These are phyloP conservation scores for Nepenthes alata DNA, from an alignment of 179 eudicot species.

Conservation along the genomic window DNA sequence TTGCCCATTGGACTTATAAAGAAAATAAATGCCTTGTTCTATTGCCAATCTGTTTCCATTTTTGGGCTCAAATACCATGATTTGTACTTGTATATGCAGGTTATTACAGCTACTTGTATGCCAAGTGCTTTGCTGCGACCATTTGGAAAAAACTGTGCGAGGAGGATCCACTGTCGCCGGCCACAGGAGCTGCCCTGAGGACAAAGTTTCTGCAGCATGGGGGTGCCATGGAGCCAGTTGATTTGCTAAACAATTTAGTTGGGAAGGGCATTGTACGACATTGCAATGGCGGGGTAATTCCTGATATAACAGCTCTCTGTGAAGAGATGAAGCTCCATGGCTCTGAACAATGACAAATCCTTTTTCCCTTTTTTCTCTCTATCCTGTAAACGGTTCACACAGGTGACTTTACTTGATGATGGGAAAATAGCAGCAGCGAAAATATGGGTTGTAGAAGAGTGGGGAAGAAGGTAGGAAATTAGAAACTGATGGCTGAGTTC, in stretches of 20 bases:
- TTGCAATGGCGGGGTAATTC: constrained; percentile 59
- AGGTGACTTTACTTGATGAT: too few relatives aligned
- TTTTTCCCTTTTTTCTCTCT: not conserved
- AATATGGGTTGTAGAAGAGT: too few relatives aligned
- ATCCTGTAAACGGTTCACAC: too few relatives aligned
- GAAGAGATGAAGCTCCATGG: constrained; percentile 39
- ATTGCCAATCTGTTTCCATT: too few relatives aligned
- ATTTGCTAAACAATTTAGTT: constrained; percentile 46
- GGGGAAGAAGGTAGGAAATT: too few relatives aligned
- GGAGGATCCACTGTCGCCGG: constrained; percentile 73
- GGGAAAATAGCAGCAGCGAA: too few relatives aligned
- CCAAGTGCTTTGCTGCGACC: constrained; percentile 90
- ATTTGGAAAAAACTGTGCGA: constrained; percentile 71
- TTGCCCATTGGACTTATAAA: too few relatives aligned
- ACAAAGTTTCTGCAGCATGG: constrained; percentile 72
- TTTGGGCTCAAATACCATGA: too few relatives aligned
- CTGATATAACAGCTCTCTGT: constrained; percentile 51
- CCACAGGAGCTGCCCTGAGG: constrained; percentile 72
- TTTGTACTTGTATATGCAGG: constrained; percentile 22
- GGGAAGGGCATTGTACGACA: constrained; percentile 42
- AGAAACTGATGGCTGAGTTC: too few relatives aligned
- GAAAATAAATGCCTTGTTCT: too few relatives aligned
- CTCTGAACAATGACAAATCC: not conserved
- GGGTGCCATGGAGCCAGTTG: constrained; percentile 79
- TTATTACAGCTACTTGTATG: constrained; percentile 86